phyloP scores from a whole-genome alignment of 1,284 basidiomycete genomes.

The Cryptococcus sp. region DNA sequence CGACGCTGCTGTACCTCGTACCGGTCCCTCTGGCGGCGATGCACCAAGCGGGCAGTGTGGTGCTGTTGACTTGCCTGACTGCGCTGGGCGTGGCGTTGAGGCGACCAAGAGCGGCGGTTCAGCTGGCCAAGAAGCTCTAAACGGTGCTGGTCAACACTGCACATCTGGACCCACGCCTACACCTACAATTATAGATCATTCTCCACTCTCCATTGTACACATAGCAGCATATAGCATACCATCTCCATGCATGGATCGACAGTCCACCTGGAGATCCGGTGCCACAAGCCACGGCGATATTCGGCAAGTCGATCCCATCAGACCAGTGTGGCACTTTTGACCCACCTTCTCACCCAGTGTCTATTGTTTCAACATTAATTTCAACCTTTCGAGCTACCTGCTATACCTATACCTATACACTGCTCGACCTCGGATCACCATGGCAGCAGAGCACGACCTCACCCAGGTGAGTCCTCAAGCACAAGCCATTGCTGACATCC shows the following conservation, averaged over 20 bases:
- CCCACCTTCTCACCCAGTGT: background rate
- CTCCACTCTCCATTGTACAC: background rate
- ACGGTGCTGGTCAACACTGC: no score
- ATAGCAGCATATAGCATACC: no score
- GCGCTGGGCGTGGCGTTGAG: constrained; percentile 69
- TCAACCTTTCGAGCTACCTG: background rate
- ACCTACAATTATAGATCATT: no score
- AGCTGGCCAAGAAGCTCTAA: background rate
- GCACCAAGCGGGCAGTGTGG: constrained; percentile 91
- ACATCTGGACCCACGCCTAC: no score
- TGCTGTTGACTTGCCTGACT: constrained; percentile 77
- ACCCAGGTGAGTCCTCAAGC: constrained; percentile 50
- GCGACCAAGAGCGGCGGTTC: constrained; percentile 62
- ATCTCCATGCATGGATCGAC: no score
- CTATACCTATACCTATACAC: background rate
- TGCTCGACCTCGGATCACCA: constrained; percentile 41
- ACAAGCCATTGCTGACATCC: constrained; percentile 26
- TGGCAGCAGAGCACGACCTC: constrained; percentile 85
- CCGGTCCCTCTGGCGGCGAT: constrained; percentile 85
- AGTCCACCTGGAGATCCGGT: no score
- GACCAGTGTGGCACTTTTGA: constrained; percentile 2
- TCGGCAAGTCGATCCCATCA: no score
- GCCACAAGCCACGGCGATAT: no score
- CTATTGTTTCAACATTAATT: background rate
- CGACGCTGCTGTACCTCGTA: constrained; percentile 88